Evolutionary conservation across 345 rosid species (phyloP).

Genomic region (Hypericum androsaemum): DNA sequence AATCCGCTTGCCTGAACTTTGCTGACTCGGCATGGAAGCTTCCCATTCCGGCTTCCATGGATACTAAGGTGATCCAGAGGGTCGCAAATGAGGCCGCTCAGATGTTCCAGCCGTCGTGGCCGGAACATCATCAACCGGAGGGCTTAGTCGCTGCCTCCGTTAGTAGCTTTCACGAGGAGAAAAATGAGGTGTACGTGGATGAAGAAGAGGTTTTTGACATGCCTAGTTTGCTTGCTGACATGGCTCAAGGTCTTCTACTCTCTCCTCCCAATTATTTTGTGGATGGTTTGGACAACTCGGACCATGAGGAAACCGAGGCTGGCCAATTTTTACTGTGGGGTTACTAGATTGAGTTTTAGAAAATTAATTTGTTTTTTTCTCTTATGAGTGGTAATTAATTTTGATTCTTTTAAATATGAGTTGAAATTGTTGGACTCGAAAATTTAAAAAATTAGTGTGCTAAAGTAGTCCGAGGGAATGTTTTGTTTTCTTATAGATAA

Average conservation of each 20-base stretch:
- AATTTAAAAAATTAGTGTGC: too few species aligned
- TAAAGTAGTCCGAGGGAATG: too few species aligned
- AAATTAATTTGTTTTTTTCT: too few species aligned
- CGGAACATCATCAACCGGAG: conserved; percentile 12
- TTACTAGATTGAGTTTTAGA: too few species aligned
- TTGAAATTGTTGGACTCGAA: too few species aligned
- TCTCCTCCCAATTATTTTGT: conserved; percentile 25
- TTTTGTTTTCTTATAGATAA: too few species aligned
- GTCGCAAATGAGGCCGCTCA: conserved; percentile 50
- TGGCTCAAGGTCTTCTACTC: conserved; percentile 62
- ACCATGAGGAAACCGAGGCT: too few species aligned
- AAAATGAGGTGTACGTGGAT: conserved; percentile 15
- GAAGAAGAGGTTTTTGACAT: conserved; percentile 34
- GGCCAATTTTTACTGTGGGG: too few species aligned
- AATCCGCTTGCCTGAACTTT: conserved; percentile 59
- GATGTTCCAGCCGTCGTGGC: conserved; percentile 23
- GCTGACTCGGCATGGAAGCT: conserved; percentile 59
- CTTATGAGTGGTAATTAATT: too few species aligned
- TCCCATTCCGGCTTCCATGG: conserved; percentile 38
- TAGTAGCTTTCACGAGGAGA: background rate
- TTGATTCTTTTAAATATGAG: too few species aligned
- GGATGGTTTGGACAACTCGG: background rate
- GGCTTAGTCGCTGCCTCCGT: conserved; percentile 1
- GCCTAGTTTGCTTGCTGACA: conserved; percentile 34
- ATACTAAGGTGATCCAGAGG: conserved; percentile 32